Percentiles rank a stretch among this genome's conserved stretches.
phyloP scores from a whole-genome alignment of 2,329 filamentous ascomycete genomes.

The Camillea tinctor region DNA sequence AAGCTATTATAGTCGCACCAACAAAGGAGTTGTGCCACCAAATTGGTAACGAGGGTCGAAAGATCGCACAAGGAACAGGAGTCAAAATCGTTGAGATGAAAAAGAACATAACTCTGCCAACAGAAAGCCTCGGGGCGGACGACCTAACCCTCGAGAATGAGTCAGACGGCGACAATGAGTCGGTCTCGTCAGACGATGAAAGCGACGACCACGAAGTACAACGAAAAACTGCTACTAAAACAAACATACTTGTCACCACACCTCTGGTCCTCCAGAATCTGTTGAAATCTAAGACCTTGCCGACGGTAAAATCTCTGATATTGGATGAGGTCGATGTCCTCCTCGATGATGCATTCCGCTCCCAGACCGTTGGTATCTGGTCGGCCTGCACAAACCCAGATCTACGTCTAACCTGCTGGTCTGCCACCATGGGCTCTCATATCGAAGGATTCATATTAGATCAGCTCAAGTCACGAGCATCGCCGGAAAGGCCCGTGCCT shows the following conservation, averaged over 20 bases:
- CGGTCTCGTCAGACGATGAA: conserved; percentile 36
- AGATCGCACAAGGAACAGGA: conserved; percentile 73
- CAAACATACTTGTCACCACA: conserved; percentile 78
- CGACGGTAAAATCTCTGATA: conserved; percentile 70
- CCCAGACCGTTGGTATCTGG: conserved; percentile 86
- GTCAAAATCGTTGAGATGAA: conserved; percentile 79
- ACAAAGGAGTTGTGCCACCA: conserved; percentile 78
- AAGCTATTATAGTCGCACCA: conserved; percentile 71
- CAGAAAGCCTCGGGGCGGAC: conserved; percentile 35
- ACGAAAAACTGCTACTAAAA: conserved; percentile 50
- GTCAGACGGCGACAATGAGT: conserved; percentile 21
- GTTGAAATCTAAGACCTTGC: conserved; percentile 56
- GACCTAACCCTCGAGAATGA: conserved; percentile 20
- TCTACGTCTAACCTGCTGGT: conserved; percentile 85
- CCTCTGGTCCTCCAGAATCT: conserved; percentile 77
- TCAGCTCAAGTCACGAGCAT: conserved; percentile 59
- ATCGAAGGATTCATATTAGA: conserved; percentile 76
- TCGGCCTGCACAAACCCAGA: conserved; percentile 67
- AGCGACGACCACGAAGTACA: conserved; percentile 36
- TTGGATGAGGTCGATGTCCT: conserved; percentile 96
- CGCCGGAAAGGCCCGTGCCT: conserved; percentile 43
- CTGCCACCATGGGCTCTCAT: conserved; percentile 93
- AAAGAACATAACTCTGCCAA: conserved; percentile 74
- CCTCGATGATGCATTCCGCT: conserved; percentile 83
- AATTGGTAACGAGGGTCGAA: conserved; percentile 82